These are phyloP conservation scores for Gossypium mustelinum DNA, from an alignment of 345 rosid genomes.

Conservation along the genomic window DNA sequence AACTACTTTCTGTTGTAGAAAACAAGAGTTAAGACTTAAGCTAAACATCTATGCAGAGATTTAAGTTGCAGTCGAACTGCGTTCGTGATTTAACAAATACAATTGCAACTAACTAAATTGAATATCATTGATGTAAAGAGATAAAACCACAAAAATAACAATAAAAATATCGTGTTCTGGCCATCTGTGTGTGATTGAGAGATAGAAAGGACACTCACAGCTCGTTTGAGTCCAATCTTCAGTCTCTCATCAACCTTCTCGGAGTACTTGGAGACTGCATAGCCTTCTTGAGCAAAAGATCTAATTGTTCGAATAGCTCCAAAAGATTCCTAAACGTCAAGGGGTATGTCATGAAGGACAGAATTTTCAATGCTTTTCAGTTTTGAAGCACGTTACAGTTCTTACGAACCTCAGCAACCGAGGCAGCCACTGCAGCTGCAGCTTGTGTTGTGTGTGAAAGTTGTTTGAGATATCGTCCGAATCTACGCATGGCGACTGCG, in stretches of 20 bases:
- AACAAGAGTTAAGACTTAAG: neutral
- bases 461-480: constrained; percentile 81
- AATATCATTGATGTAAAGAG: neutral
- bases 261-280: constrained; percentile 61
- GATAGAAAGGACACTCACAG: constrained; percentile 44
- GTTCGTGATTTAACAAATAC: too few species aligned
- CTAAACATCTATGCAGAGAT: neutral
- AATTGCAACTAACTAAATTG: neutral
- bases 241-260: constrained; percentile 83
- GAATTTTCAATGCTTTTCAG: neutral
- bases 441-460: constrained; percentile 91
- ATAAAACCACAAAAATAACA: neutral
- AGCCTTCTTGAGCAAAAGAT: constrained; percentile 81
- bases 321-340: constrained; percentile 69
- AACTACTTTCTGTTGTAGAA: constrained; percentile 44
- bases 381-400: neutral
- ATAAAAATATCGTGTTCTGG: neutral
- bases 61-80: too few species aligned
- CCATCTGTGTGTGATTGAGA: neutral
- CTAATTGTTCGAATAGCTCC: constrained; percentile 93
- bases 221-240: constrained; percentile 79
- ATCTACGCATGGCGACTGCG: constrained; percentile 61
- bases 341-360: neutral
- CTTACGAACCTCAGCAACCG: constrained; percentile 81
- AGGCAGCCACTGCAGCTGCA: constrained; percentile 91